Evolutionary conservation across 75 land plant species (phyloP).

Genomic region (Chamaecyparis obtusa): DNA sequence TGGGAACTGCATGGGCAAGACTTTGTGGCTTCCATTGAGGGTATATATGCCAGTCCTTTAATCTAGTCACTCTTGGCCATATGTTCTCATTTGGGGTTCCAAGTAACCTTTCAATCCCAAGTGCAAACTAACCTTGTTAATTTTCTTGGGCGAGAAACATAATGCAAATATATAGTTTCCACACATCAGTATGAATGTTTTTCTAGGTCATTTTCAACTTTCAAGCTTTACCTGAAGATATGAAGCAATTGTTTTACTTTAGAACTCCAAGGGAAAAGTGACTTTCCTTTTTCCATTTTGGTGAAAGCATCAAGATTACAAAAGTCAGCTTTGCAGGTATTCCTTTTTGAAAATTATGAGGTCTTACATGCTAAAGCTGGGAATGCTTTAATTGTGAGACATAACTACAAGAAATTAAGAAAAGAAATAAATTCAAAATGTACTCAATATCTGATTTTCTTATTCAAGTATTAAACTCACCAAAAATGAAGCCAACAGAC

Average conservation of each 20-base stretch:
- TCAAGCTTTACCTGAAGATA: slow-evolving; percentile 51
- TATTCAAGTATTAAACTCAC: slow-evolving; percentile 23
- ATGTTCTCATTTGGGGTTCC: slow-evolving; percentile 89
- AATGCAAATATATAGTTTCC: background rate
- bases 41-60: slow-evolving; percentile 96
- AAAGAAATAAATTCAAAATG: background rate
- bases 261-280: slow-evolving; percentile 68
- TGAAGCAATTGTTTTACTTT: slow-evolving; percentile 67
- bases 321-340: background rate
- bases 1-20: slow-evolving; percentile 70
- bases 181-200: background rate
- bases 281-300: slow-evolving; percentile 43
- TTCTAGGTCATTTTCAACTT: background rate
- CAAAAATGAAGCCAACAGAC: slow-evolving; percentile 92
- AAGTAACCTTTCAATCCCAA: slow-evolving; percentile 50
- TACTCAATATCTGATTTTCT: background rate
- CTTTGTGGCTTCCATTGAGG: slow-evolving; percentile 87
- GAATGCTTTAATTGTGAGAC: background rate
- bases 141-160: background rate
- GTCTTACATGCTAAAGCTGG: background rate
- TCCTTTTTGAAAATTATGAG: background rate
- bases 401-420: background rate
- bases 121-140: background rate
- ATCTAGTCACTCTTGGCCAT: slow-evolving; percentile 88
- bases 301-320: slow-evolving; percentile 19